Evolutionary conservation across 2,329 filamentous ascomycete genomes (phyloP).

Genomic region (Alternaria incomplexa): DNA sequence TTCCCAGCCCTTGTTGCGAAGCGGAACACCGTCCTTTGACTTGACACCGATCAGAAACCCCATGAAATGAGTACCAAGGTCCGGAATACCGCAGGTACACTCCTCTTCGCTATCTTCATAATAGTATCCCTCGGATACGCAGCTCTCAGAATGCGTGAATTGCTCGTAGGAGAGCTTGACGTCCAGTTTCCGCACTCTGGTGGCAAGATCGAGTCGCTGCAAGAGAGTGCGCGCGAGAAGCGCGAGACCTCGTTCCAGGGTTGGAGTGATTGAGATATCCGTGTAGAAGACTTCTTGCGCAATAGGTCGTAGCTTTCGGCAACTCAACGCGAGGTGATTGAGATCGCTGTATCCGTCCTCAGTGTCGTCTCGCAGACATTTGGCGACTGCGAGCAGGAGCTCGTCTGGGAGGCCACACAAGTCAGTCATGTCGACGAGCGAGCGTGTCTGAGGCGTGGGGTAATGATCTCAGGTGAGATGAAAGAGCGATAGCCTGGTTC

Average conservation of each 20-base stretch:
- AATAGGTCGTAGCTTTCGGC: background rate
- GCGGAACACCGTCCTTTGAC: background rate
- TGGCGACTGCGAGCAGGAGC: background rate
- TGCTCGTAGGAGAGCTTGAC: fast-evolving
- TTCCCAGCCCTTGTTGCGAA: background rate
- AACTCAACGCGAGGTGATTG: background rate
- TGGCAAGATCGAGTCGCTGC: background rate
- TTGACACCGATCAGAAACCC: background rate
- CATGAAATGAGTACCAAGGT: background rate
- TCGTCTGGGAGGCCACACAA: background rate
- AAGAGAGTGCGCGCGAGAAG: background rate
- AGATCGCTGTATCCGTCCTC: background rate
- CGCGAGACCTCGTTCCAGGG: background rate
- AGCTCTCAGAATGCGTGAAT: background rate
- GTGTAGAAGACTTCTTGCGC: background rate
- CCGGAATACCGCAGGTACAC: background rate
- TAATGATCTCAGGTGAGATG: background rate
- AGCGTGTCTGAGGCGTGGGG: background rate
- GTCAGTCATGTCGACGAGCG: background rate
- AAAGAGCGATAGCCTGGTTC: background rate
- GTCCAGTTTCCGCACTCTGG: background rate
- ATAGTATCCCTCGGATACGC: background rate
- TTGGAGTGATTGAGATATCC: background rate
- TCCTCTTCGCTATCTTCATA: background rate
- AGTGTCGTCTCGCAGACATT: background rate